These are phyloP conservation scores for Erysimum cheiranthoides DNA, from an alignment of 345 rosid species.

Conservation along the genomic window DNA sequence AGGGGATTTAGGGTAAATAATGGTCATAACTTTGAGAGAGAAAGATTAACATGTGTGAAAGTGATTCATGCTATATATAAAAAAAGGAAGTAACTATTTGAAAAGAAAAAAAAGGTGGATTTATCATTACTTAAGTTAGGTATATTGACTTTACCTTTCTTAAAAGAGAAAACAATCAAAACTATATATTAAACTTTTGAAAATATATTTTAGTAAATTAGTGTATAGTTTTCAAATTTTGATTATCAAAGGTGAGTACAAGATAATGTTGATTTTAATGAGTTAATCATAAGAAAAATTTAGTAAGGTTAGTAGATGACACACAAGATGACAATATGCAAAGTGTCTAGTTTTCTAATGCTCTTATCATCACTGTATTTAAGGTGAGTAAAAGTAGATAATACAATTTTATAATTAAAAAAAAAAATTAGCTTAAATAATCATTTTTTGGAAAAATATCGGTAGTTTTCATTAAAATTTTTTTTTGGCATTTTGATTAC, in stretches of 20 bases:
- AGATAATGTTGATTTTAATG: background rate
- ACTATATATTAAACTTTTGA: background rate
- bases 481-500: background rate
- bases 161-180: background rate
- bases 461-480: background rate
- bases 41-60: background rate
- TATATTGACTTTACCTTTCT: slow-evolving; percentile 22
- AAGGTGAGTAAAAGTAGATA: background rate
- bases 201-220: background rate
- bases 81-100: background rate
- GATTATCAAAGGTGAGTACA: background rate
- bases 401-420: background rate
- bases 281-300: background rate
- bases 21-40: background rate
- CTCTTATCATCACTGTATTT: slow-evolving; percentile 8
- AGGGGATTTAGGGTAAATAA: background rate
- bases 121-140: slow-evolving; percentile 18
- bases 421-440: background rate
- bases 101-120: background rate
- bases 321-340: background rate
- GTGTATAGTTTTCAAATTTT: background rate
- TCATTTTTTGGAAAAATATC: background rate
- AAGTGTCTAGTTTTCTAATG: background rate
- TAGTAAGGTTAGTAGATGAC: slow-evolving; percentile 12
- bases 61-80: background rate